Percentiles rank a stretch among this genome's conserved stretches.
These are phyloP conservation scores for Aaosphaeria pasadenensis DNA, from an alignment of 2,329 filamentous ascomycete genomes.

Conservation along the genomic window DNA sequence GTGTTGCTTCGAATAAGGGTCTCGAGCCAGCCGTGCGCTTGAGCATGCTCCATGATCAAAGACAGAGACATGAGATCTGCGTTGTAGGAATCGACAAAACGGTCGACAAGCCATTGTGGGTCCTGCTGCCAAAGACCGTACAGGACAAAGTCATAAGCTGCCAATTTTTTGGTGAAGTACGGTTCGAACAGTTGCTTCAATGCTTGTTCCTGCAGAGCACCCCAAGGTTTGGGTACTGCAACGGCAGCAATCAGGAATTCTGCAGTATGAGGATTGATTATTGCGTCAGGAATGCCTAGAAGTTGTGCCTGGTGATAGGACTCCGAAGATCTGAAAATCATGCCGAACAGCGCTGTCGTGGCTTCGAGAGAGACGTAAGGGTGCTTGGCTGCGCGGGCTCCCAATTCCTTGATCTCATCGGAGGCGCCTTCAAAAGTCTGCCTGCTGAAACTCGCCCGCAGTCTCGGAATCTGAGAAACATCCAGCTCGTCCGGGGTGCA, in stretches of 20 bases:
- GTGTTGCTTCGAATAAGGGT: conserved; percentile 75
- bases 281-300: conserved; percentile 57
- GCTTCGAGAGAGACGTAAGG: conserved; percentile 87
- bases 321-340: conserved; percentile 58
- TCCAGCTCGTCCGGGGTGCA: conserved; percentile 74
- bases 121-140: conserved; percentile 91
- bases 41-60: conserved; percentile 73
- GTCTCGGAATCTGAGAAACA: conserved; percentile 76
- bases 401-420: conserved; percentile 58
- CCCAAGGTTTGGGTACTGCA: conserved; percentile 75
- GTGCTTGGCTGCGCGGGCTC: conserved; percentile 70
- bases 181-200: conserved; percentile 75
- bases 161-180: conserved; percentile 75
- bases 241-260: conserved; percentile 78
- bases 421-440: conserved; percentile 62
- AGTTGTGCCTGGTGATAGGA: conserved; percentile 56
- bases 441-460: conserved; percentile 72
- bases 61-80: conserved; percentile 65
- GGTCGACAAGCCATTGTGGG: conserved; percentile 77
- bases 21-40: conserved; percentile 80
- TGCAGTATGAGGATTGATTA: conserved; percentile 69
- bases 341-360: conserved; percentile 64
- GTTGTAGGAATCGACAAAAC: conserved; percentile 75
- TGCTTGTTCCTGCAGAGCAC: conserved; percentile 69
- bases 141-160: conserved; percentile 82